Base-by-base conservation (phyloP, 2,329 filamentous ascomycete genomes). In the Pseudogymnoascus sp. region DNA sequence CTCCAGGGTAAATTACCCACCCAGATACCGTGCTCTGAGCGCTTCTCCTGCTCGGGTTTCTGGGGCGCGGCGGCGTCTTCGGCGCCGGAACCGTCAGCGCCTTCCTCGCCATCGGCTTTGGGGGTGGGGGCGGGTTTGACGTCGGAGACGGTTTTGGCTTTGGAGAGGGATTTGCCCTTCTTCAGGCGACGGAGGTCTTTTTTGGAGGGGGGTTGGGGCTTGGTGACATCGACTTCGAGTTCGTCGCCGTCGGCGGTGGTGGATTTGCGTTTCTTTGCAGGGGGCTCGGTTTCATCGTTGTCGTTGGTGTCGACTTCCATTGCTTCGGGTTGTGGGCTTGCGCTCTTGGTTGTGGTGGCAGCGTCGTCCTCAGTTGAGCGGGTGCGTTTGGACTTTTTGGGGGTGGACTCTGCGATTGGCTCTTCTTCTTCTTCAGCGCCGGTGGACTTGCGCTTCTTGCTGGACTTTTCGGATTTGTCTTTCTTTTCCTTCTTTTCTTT, bases 181-280 rank as follows among this genome's bases (percentile, higher is more conserved):
- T 97, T 97, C 64, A 95, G 84, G 66, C 88, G 87, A 73, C 94
- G 91, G 69, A 92, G 85, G 66, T 91, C 92, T 74, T 94, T 95
- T 76, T 97, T 99, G 35, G 94, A 97, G 1, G 91, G 91, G 18
- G 94, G 94, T 73, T 97, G 92, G 25, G 94, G 94, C n/a, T 90
- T 86, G 67, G 80, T 82, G 66, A 99, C 78, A 74, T 99, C 91
- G 73, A 99, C 92, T 75, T 96, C 91, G 71, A 99, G 88, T 70
- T 92, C 89, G 59, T 87, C 83, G 62, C 82, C 75, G 62, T 80
- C 67, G 23, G 73, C 65, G 56, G 6, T 18, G 38, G 73, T 65
- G 16, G 85, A 78, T 76, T 93, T 94, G 75, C 90, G 88, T 78
- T 95, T 91, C 65, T 74, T 73, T 7, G 67, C 64, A n/a, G 70